Conservation (phyloP, 768 basidiomycete genomes). For the Leccinum incarnatum region DNA sequence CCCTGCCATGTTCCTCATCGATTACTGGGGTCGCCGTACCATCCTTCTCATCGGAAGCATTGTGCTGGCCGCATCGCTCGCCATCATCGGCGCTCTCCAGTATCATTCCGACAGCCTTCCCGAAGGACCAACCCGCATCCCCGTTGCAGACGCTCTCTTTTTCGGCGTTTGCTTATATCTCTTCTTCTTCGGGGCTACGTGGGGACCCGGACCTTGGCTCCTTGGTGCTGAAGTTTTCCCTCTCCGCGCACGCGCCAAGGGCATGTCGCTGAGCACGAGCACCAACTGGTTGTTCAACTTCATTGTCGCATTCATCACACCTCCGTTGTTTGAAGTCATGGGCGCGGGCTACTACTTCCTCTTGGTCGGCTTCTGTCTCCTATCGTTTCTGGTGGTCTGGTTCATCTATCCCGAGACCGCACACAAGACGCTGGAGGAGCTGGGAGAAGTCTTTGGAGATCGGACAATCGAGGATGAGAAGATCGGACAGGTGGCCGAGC, state of each 20-base stretch:
- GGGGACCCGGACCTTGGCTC: slow-evolving; percentile 55
- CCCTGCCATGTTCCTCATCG: slow-evolving; percentile 53
- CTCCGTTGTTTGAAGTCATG: slow-evolving; percentile 55
- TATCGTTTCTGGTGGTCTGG: slow-evolving; percentile 46
- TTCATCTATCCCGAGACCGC: slow-evolving; percentile 51
- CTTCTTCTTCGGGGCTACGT: slow-evolving; percentile 56
- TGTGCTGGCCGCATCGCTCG: slow-evolving; percentile 43
- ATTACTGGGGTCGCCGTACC: slow-evolving; percentile 48
- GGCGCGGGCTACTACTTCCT: slow-evolving; percentile 51
- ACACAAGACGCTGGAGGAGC: slow-evolving; percentile 45
- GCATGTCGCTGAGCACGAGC: slow-evolving; percentile 37
- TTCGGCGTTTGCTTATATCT: slow-evolving; percentile 54
- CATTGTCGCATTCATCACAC: slow-evolving; percentile 47
- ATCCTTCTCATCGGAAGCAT: slow-evolving; percentile 49
- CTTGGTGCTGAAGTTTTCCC: slow-evolving; percentile 52
- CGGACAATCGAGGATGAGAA: slow-evolving; percentile 23
- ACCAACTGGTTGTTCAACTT: slow-evolving; percentile 37
- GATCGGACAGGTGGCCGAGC: slow-evolving; percentile 15
- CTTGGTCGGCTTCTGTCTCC: slow-evolving; percentile 43
- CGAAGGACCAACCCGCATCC: slow-evolving; percentile 28
- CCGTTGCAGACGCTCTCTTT: slow-evolving; percentile 37
- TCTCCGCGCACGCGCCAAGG: slow-evolving; percentile 37
- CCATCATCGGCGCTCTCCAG: slow-evolving; percentile 53
- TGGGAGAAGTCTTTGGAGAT: slow-evolving; percentile 49
- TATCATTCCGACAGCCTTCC: slow-evolving; percentile 40